Conservation (phyloP, 257 asterid genomes). For the Nicotiana noctiflora region DNA sequence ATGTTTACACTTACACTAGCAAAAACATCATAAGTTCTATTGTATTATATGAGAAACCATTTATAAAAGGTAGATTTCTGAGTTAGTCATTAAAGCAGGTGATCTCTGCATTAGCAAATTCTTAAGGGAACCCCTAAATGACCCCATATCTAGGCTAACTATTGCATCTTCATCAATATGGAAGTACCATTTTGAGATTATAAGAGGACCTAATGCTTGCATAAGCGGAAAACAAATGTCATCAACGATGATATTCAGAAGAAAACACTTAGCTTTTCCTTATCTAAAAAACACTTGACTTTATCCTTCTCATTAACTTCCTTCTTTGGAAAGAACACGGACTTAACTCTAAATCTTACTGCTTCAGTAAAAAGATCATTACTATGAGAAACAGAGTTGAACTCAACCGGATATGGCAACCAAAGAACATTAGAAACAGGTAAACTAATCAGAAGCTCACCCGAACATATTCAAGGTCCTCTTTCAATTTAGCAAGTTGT, state of each 20-base stretch:
- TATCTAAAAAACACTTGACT: neutral
- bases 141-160: neutral
- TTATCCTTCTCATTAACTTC: neutral
- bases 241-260: neutral
- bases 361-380: neutral
- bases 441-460: conserved; percentile 32
- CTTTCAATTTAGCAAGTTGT: conserved; percentile 70
- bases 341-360: neutral
- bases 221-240: neutral
- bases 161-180: neutral
- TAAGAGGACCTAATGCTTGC: neutral
- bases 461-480: conserved; percentile 93
- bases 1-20: neutral
- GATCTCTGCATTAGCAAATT: neutral
- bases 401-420: neutral
- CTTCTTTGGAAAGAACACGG: neutral
- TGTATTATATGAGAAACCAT: neutral
- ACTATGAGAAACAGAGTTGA: neutral
- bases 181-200: neutral
- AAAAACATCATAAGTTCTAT: neutral
- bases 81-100: neutral
- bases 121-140: neutral
- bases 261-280: neutral
- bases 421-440: neutral
- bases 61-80: neutral